Conservation (phyloP, 306 rosid species). For the Corylus heterophylla region DNA sequence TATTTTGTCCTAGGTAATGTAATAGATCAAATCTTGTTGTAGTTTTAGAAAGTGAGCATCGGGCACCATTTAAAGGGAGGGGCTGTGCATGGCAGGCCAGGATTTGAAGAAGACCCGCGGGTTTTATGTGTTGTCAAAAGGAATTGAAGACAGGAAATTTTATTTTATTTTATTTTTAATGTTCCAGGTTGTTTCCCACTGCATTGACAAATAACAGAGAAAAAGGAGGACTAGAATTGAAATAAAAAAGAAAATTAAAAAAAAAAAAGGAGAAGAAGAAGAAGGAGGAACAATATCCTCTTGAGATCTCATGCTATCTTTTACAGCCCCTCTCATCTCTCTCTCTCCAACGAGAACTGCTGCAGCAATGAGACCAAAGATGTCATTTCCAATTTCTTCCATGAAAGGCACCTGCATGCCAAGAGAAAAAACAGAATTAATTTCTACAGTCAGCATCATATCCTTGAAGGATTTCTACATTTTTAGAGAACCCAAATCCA, state of each 20-base stretch:
- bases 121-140: conserved; percentile 30
- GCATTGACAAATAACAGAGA: conserved; percentile 50
- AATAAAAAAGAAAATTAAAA: conserved; percentile 14
- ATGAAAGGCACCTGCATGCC: conserved; percentile 40
- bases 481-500: not conserved
- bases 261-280: not conserved
- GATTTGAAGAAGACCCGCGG: conserved; percentile 21
- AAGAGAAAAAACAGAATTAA: conserved; percentile 16
- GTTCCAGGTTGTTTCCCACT: conserved; percentile 52
- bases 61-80: not conserved
- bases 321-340: conserved; percentile 26
- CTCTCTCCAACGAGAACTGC: conserved; percentile 30
- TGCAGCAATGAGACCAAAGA: conserved; percentile 27
- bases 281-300: conserved; percentile 19
- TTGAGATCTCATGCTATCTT: conserved; percentile 40
- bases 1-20: not conserved
- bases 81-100: conserved; percentile 13
- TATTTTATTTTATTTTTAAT: conserved; percentile 33
- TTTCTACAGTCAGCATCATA: conserved; percentile 18
- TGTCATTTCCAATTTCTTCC: conserved; percentile 48
- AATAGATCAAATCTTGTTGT: not conserved
- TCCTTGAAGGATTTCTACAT: not conserved
- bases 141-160: conserved; percentile 31
- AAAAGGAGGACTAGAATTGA: conserved; percentile 16
- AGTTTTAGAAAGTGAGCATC: not conserved